These are phyloP conservation scores for Phytophthora hibernalis DNA, from an alignment of 352 stramenopile genomes.

Conservation along the genomic window DNA sequence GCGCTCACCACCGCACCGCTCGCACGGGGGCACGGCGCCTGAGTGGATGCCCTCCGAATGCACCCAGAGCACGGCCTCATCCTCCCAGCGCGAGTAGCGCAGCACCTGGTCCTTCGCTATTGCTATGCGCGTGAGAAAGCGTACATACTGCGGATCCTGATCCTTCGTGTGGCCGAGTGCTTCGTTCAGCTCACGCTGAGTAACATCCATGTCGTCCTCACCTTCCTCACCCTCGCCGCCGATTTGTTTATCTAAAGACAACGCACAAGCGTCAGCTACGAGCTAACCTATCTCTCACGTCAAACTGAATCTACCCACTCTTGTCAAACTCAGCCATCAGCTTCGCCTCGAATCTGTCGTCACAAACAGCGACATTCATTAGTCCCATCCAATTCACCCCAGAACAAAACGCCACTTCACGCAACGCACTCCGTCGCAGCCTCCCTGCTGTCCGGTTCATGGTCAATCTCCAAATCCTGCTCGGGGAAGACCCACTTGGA, in stretches of 20 bases:
- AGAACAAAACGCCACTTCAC: not conserved
- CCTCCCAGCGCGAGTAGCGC: slow-evolving; percentile 92
- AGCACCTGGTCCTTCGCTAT: slow-evolving; percentile 87
- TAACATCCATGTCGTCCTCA: slow-evolving; percentile 80
- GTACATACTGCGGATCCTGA: slow-evolving; percentile 82
- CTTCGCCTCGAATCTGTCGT: slow-evolving; percentile 61
- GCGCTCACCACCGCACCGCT: slow-evolving; percentile 79
- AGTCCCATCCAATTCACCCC: not conserved
- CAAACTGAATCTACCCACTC: slow-evolving; percentile 36
- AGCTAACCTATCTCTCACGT: not conserved
- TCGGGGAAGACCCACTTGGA: slow-evolving; percentile 82
- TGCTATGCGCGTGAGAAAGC: slow-evolving; percentile 84
- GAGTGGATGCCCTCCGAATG: slow-evolving; percentile 63
- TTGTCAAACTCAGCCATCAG: slow-evolving; percentile 77
- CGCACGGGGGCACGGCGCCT: slow-evolving; percentile 69
- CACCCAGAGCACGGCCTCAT: slow-evolving; percentile 89
- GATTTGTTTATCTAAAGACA: slow-evolving; percentile 19
- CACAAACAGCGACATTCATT: not conserved
- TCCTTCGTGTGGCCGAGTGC: slow-evolving; percentile 61
- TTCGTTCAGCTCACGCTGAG: slow-evolving; percentile 80
- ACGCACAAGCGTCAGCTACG: slow-evolving; percentile 1
- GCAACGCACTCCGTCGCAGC: slow-evolving; percentile 62
- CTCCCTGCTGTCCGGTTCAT: slow-evolving; percentile 67
- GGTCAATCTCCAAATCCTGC: slow-evolving; percentile 82
- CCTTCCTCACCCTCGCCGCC: slow-evolving; percentile 37